Percentiles rank a stretch among this genome's conserved stretches.
Evolutionary conservation across 495 filamentous ascomycete genomes (phyloP).

Genomic region (Aspergillus bertholletiae): DNA sequence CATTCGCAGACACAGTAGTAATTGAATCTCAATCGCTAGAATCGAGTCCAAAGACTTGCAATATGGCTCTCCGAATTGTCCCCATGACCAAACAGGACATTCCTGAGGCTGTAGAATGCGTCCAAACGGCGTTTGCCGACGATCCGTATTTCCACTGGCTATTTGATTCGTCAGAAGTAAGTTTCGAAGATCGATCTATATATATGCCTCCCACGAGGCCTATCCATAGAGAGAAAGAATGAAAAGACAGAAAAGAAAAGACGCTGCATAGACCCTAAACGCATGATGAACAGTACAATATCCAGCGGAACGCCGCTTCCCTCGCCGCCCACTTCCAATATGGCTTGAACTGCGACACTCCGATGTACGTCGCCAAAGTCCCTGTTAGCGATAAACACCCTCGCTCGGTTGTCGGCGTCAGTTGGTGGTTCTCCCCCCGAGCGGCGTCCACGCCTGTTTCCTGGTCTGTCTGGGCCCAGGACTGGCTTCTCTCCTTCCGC

Average conservation of each 20-base stretch:
- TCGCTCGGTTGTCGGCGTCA: conserved; percentile 50
- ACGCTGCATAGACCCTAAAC: conserved; percentile 4
- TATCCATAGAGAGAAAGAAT: too few species aligned
- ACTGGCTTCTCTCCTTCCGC: conserved; percentile 55
- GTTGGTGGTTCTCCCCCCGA: conserved; percentile 60
- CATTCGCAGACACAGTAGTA: conserved; percentile 33
- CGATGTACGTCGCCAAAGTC: conserved; percentile 60
- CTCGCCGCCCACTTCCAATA: conserved; percentile 59
- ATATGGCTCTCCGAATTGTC: conserved; percentile 55
- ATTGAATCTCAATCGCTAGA: conserved; percentile 17
- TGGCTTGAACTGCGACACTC: conserved; percentile 55
- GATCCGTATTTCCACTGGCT: conserved; percentile 66
- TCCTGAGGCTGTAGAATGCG: conserved; percentile 54
- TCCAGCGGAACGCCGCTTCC: conserved; percentile 57
- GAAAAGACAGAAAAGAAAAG: not conserved
- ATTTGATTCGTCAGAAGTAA: conserved; percentile 50
- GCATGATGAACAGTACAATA: conserved; percentile 43
- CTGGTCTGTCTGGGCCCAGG: conserved; percentile 55
- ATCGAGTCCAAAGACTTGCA: conserved; percentile 8
- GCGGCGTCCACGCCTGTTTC: conserved; percentile 31
- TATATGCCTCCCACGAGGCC: too few species aligned
- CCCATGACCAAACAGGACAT: conserved; percentile 56
- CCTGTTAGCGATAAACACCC: conserved; percentile 12
- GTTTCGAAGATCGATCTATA: conserved; percentile 2
- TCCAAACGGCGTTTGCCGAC: conserved; percentile 58